A percentile compares a stretch with the other conserved stretches of the same genome.
phyloP scores from a whole-genome alignment of 1,284 basidiomycete genomes.

The Bondarzewia mesenterica region DNA sequence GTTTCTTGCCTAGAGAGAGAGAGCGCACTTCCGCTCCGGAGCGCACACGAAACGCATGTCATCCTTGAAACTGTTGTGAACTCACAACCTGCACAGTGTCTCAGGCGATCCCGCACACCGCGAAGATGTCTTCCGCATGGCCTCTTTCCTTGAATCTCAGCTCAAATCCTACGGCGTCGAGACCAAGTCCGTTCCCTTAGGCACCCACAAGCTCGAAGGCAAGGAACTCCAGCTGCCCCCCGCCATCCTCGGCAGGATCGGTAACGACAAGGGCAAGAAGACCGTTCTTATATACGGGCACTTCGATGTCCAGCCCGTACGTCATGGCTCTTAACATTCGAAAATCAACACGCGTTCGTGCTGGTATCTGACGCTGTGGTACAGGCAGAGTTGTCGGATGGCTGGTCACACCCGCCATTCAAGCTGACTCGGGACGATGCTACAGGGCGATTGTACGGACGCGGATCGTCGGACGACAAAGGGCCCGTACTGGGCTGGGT shows the following conservation, averaged over 20 bases:
- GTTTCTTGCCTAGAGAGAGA: neutral
- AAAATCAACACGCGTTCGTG: neutral
- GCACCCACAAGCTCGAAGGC: slow-evolving; percentile 78
- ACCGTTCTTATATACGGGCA: slow-evolving; percentile 91
- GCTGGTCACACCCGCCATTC: slow-evolving; percentile 93
- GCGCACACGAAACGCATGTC: neutral
- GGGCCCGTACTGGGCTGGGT: slow-evolving; percentile 92
- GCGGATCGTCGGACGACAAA: slow-evolving; percentile 92
- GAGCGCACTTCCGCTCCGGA: neutral
- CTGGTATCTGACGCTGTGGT: neutral
- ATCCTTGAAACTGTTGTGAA: slow-evolving; percentile 1
- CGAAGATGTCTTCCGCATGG: slow-evolving; percentile 78
- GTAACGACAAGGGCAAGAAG: slow-evolving; percentile 82
- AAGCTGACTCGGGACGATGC: slow-evolving; percentile 61
- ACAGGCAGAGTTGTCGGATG: slow-evolving; percentile 72
- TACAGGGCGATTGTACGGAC: slow-evolving; percentile 76
- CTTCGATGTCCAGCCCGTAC: slow-evolving; percentile 79
- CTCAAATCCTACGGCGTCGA: slow-evolving; percentile 71
- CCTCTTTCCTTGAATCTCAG: slow-evolving; percentile 67
- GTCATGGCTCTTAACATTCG: slow-evolving; percentile 16
- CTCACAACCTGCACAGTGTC: slow-evolving; percentile 34
- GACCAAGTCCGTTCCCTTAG: slow-evolving; percentile 69
- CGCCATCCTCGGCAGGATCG: slow-evolving; percentile 80
- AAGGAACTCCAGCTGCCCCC: slow-evolving; percentile 79
- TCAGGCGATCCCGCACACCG: slow-evolving; percentile 63